A percentile compares a stretch with the other conserved stretches of the same genome.
These are phyloP conservation scores for Clathrospora elynae DNA, from an alignment of 2,329 filamentous ascomycete genomes.

Conservation along the genomic window DNA sequence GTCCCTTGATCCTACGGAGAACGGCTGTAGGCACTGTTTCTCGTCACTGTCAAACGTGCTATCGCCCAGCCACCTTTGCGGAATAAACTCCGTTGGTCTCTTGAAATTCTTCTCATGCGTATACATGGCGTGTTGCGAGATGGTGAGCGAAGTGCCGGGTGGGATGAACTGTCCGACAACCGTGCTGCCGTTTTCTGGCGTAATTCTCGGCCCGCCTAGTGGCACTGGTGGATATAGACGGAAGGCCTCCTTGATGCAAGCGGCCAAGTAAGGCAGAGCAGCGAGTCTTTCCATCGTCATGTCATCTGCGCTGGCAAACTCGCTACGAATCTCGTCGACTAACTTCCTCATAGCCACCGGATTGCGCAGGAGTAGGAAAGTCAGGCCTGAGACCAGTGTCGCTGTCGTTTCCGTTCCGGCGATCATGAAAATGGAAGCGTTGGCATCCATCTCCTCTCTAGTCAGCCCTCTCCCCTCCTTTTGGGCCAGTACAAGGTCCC, in stretches of 20 bases:
- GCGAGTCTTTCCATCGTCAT: conserved; percentile 43
- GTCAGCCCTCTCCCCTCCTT: conserved; percentile 37
- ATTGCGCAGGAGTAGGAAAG: conserved; percentile 44
- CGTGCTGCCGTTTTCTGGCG: conserved; percentile 44
- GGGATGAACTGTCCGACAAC: conserved; percentile 48
- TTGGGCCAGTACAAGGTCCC: conserved; percentile 47
- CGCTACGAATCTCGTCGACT: conserved; percentile 34
- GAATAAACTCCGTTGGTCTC: conserved; percentile 45
- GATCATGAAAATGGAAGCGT: conserved; percentile 47
- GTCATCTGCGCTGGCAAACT: conserved; percentile 35
- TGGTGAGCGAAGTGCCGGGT: conserved; percentile 20
- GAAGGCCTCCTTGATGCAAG: conserved; percentile 50
- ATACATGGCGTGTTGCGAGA: conserved; percentile 29
- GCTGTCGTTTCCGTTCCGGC: conserved; percentile 56
- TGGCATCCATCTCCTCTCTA: conserved; percentile 48
- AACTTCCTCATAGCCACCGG: conserved; percentile 33
- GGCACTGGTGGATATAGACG: conserved; percentile 52
- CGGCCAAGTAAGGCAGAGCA: conserved; percentile 46
- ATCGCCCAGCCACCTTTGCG: conserved; percentile 50
- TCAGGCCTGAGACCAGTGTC: conserved; percentile 48
- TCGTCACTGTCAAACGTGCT: conserved; percentile 34
- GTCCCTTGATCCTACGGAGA: conserved; percentile 51
- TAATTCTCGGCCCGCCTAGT: conserved; percentile 40
- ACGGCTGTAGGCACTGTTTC: conserved; percentile 50
- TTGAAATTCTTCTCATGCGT: conserved; percentile 40